Percentiles rank a stretch among this genome's conserved stretches.
Evolutionary conservation across 495 filamentous ascomycete species (phyloP).

Genomic region (Penicillium lividum): DNA sequence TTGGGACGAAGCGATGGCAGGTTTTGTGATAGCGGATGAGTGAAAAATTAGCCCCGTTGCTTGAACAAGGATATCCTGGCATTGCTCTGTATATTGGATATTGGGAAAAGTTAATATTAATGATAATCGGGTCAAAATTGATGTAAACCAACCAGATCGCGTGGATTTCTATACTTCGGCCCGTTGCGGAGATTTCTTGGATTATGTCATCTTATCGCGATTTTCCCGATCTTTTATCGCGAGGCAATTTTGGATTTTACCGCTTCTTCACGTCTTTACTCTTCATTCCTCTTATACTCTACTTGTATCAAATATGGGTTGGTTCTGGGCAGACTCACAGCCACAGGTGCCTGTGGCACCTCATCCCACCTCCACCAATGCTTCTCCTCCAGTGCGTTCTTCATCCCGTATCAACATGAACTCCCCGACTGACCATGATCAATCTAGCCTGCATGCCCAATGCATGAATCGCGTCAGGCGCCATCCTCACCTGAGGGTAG

Average conservation of each 20-base stretch:
- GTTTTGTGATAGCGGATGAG: slow-evolving; percentile 23
- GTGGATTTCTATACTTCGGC: slow-evolving; percentile 7
- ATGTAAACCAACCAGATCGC: slow-evolving; percentile 2
- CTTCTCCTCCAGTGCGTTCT: slow-evolving; percentile 67
- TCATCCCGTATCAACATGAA: background rate
- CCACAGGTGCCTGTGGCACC: slow-evolving; percentile 37
- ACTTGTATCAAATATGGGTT: slow-evolving; percentile 67
- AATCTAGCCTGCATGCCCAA: slow-evolving; percentile 84
- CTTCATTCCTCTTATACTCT: background rate
- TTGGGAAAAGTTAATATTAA: background rate
- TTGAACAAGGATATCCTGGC: background rate
- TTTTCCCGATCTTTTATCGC: slow-evolving; percentile 36
- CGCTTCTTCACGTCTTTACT: slow-evolving; percentile 6
- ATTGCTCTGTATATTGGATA: background rate
- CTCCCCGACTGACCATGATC: slow-evolving; percentile 34
- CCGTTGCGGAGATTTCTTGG: slow-evolving; percentile 24
- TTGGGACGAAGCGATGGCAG: slow-evolving; percentile 34
- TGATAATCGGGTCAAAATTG: background rate
- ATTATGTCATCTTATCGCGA: slow-evolving; percentile 63
- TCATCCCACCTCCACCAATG: slow-evolving; percentile 38
- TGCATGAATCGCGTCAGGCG: slow-evolving; percentile 68
- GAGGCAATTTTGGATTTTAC: slow-evolving; percentile 10
- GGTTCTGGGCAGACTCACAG: slow-evolving; percentile 91
- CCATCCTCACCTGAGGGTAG: slow-evolving; percentile 43
- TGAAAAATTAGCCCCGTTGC: slow-evolving; percentile 7